phyloP scores from a whole-genome alignment of 345 rosid species.

The Eucalyptus tenuipes region DNA sequence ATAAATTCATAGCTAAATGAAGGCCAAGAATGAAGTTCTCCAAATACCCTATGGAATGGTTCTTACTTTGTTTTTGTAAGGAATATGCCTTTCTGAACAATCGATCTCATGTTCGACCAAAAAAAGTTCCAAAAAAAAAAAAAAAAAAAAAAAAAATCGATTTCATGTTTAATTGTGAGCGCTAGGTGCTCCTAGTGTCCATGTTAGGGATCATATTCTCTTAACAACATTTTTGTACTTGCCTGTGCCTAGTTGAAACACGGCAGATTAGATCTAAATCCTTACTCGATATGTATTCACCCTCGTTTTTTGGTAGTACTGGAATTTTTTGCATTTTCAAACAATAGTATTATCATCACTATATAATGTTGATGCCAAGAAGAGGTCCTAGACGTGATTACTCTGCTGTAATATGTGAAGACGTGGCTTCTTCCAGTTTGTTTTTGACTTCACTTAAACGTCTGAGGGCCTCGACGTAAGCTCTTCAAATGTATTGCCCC shows the following conservation, averaged over 20 bases:
- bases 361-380: neutral
- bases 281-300: neutral
- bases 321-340: neutral
- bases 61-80: too few species aligned
- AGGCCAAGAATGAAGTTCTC: neutral
- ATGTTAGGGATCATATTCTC: neutral
- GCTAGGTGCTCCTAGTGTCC: too few species aligned
- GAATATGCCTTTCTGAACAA: neutral
- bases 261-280: neutral
- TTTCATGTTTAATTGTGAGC: too few species aligned
- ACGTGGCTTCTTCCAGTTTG: neutral
- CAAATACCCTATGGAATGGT: neutral
- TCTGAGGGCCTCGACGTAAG: neutral
- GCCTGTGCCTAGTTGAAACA: too few species aligned
- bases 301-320: rapidly evolving
- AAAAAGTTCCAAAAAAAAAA: too few species aligned
- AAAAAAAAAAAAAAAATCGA: too few species aligned
- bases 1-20: neutral
- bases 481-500: neutral
- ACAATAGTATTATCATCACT: neutral
- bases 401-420: neutral
- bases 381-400: neutral
- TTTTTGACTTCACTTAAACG: neutral
- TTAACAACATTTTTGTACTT: neutral
- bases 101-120: too few species aligned